These are phyloP conservation scores for Mortierella sp. DNA, from an alignment of 371 early-diverging fungal species.

Conservation along the genomic window DNA sequence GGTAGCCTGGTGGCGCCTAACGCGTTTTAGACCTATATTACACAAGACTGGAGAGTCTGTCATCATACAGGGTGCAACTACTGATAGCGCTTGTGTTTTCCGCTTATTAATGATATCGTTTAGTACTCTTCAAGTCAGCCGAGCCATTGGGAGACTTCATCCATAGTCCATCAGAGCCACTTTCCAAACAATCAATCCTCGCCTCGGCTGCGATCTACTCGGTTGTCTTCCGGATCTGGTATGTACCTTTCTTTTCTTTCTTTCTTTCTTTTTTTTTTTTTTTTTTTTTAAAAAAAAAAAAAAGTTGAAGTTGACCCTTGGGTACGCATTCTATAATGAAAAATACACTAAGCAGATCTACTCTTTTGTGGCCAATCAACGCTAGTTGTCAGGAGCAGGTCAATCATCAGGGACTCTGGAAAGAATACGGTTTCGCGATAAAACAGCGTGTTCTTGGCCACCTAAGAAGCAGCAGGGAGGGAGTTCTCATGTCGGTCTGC, in stretches of 20 bases:
- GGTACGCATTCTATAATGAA: no score
- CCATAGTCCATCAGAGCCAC: slow-evolving; percentile 7
- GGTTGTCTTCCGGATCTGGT: slow-evolving; percentile 40
- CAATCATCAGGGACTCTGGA: slow-evolving; percentile 24
- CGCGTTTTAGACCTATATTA: no score
- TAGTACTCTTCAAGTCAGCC: slow-evolving; percentile 26
- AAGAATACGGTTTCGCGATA: slow-evolving; percentile 41
- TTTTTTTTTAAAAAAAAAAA: no score
- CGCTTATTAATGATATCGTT: background rate
- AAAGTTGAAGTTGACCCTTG: background rate
- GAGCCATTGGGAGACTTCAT: slow-evolving; percentile 22
- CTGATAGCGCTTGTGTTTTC: no score
- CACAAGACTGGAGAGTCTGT: no score
- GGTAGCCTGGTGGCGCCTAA: no score
- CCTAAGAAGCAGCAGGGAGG: slow-evolving; percentile 18
- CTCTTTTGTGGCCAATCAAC: no score
- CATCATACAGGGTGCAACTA: no score
- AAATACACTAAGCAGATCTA: no score
- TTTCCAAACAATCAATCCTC: slow-evolving; percentile 35
- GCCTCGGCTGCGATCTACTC: slow-evolving; percentile 38
- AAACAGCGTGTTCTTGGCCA: slow-evolving; percentile 30
- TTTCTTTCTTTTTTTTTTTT: no score
- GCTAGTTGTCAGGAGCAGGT: slow-evolving; percentile 34
- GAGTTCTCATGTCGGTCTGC: slow-evolving; percentile 26
- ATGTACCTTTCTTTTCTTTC: background rate